Conservation (phyloP, 75 land plant species). For the Sequoia sempervirens region DNA sequence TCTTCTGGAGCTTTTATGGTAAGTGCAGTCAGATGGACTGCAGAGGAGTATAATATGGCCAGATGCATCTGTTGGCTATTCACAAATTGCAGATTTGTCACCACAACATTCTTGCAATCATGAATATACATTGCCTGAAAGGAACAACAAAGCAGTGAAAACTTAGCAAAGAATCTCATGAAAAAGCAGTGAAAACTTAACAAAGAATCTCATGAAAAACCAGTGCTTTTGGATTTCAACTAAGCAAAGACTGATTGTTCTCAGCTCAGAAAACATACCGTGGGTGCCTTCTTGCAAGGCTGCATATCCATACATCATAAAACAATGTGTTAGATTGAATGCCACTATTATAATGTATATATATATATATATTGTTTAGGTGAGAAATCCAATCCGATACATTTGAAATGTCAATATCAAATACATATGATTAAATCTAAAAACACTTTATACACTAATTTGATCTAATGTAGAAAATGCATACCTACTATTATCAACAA, state of each 20-base stretch:
- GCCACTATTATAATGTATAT: too few relatives aligned
- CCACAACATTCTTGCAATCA: conserved; percentile 11
- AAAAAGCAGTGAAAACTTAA: too few relatives aligned
- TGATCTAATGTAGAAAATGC: too few relatives aligned
- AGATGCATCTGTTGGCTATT: conserved; percentile 52
- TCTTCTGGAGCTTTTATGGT: conserved; percentile 42
- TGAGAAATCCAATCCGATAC: too few relatives aligned
- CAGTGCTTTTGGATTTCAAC: not conserved
- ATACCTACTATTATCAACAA: too few relatives aligned
- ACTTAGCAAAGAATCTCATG: not conserved
- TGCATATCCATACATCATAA: not conserved
- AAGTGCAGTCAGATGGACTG: conserved; percentile 24
- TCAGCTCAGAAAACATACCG: conserved; percentile 9
- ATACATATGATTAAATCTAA: too few relatives aligned
- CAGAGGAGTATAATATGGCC: conserved; percentile 22
- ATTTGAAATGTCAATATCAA: too few relatives aligned
- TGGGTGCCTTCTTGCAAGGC: conserved; percentile 10
- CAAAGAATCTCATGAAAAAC: too few relatives aligned
- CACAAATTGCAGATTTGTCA: conserved; percentile 20
- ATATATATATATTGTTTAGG: too few relatives aligned
- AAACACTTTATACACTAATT: too few relatives aligned
- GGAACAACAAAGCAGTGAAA: not conserved
- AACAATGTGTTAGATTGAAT: too few relatives aligned
- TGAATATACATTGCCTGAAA: conserved; percentile 27
- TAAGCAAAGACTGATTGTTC: not conserved